phyloP scores from a whole-genome alignment of 192 early-diverging fungal genomes.

The Mortierella claussenii region DNA sequence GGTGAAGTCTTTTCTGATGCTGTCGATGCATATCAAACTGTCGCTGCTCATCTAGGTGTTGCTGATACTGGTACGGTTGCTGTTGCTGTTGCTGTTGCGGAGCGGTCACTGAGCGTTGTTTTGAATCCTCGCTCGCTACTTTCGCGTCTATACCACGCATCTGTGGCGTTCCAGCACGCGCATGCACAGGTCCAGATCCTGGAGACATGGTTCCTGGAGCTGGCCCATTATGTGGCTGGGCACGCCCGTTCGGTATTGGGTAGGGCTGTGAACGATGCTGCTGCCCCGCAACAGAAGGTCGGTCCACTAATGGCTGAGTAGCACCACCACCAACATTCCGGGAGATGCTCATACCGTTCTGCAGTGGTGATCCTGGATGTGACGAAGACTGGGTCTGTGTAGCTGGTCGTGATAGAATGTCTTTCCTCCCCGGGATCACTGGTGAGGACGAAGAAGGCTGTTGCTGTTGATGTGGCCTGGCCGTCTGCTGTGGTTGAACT shows the following conservation, averaged over 20 bases:
- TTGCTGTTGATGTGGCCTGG: background rate
- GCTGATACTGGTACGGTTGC: constrained; percentile 10
- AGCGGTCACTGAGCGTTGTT: background rate
- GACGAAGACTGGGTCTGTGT: background rate
- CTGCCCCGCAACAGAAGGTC: constrained; percentile 11
- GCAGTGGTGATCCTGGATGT: constrained; percentile 18
- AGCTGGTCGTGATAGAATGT: background rate
- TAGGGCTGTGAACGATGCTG: constrained; percentile 21
- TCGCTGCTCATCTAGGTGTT: background rate
- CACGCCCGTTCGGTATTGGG: constrained; percentile 8
- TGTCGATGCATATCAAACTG: constrained; percentile 2
- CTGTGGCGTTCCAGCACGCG: background rate
- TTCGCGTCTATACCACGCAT: constrained; percentile 5
- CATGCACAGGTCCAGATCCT: background rate
- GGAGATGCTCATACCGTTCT: background rate
- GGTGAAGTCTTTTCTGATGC: too few species aligned
- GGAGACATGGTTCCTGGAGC: background rate
- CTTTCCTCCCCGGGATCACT: background rate
- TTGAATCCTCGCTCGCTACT: constrained; percentile 1
- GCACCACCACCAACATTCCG: too few species aligned
- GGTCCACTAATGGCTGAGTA: constrained; percentile 8
- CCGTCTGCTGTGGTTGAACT: background rate
- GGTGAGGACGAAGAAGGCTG: background rate
- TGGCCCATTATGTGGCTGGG: constrained; percentile 1
- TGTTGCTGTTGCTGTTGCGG: constrained; percentile 5